Percentiles rank a stretch among this genome's conserved stretches.
Evolutionary conservation across 108 stramenopile species (phyloP).

Genomic region (Seminavis robusta): DNA sequence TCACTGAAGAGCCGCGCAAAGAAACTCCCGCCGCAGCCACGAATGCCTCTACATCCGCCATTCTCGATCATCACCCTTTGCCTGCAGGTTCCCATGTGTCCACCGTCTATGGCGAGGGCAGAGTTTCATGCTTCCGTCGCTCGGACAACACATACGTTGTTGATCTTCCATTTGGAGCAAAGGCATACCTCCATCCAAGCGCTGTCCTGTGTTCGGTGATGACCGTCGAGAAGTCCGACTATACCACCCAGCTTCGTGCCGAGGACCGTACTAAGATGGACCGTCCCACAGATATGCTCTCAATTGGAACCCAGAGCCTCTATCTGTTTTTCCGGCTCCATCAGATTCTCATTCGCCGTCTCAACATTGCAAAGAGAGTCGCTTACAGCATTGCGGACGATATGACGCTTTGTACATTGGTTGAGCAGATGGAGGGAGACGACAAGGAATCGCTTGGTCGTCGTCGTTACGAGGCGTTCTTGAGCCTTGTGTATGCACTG

Average conservation of each 20-base stretch:
- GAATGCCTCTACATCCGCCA: conserved; percentile 1
- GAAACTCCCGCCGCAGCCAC: conserved; percentile 4
- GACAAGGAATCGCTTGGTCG: conserved; percentile 42
- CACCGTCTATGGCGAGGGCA: conserved; percentile 73
- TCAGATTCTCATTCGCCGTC: conserved; percentile 73
- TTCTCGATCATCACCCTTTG: conserved; percentile 61
- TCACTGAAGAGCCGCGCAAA: conserved; percentile 35
- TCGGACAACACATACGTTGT: conserved; percentile 58
- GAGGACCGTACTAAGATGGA: conserved; percentile 58
- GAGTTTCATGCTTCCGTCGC: conserved; percentile 41
- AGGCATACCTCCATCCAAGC: conserved; percentile 50
- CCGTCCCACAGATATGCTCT: conserved; percentile 60
- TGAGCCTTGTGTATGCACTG: conserved; percentile 66
- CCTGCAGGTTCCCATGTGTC: conserved; percentile 68
- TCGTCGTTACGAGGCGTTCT: conserved; percentile 72
- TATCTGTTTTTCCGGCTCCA: conserved; percentile 86
- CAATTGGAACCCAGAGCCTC: conserved; percentile 82
- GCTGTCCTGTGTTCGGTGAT: conserved; percentile 72
- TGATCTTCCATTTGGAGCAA: conserved; percentile 36
- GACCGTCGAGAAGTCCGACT: conserved; percentile 61
- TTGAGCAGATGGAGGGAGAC: conserved; percentile 65
- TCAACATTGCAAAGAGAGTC: conserved; percentile 72
- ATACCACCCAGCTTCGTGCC: conserved; percentile 59
- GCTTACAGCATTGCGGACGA: conserved; percentile 59
- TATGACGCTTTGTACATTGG: conserved; percentile 48